Percentiles rank a stretch among this genome's conserved stretches.
phyloP scores from a whole-genome alignment of 2,329 filamentous ascomycete species.

The Plectosphaerella sp. region DNA sequence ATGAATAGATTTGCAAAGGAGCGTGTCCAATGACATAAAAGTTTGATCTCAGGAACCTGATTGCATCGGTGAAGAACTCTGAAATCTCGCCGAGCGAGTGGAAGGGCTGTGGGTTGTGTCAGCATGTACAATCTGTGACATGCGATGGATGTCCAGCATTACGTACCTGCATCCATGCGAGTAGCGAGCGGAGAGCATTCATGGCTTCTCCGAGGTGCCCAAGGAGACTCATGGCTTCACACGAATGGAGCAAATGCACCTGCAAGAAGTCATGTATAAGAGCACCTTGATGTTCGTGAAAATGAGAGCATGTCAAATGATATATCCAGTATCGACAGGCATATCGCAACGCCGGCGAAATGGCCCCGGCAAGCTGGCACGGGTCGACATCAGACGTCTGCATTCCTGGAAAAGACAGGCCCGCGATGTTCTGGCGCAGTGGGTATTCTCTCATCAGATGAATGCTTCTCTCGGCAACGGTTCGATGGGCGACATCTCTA shows the following conservation, averaged over 20 bases:
- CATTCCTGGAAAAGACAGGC: constrained; percentile 18
- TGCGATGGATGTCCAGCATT: neutral
- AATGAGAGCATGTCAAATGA: constrained; percentile 22
- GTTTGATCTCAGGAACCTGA: constrained; percentile 10
- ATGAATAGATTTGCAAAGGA: constrained; percentile 21
- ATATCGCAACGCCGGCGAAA: constrained; percentile 30
- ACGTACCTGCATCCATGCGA: neutral
- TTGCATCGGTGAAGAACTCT: constrained; percentile 12
- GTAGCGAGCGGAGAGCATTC: constrained; percentile 3
- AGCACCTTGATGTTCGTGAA: constrained; percentile 18
- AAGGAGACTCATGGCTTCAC: constrained; percentile 31
- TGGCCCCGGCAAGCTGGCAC: constrained; percentile 12
- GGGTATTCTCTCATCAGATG: constrained; percentile 20
- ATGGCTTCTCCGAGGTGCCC: constrained; percentile 12
- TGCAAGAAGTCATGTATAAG: constrained; percentile 27
- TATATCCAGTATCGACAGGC: constrained; percentile 33
- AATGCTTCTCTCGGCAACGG: constrained; percentile 27
- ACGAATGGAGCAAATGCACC: constrained; percentile 34
- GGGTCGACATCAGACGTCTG: constrained; percentile 15
- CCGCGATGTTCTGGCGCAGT: constrained; percentile 31
- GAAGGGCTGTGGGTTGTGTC: neutral
- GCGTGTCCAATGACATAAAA: constrained; percentile 4
- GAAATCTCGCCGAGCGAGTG: neutral
- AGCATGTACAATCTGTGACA: neutral
- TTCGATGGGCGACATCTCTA: constrained; percentile 22